phyloP scores from a whole-genome alignment of 371 early-diverging fungal genomes.

The Syncephalastrum contaminatum region DNA sequence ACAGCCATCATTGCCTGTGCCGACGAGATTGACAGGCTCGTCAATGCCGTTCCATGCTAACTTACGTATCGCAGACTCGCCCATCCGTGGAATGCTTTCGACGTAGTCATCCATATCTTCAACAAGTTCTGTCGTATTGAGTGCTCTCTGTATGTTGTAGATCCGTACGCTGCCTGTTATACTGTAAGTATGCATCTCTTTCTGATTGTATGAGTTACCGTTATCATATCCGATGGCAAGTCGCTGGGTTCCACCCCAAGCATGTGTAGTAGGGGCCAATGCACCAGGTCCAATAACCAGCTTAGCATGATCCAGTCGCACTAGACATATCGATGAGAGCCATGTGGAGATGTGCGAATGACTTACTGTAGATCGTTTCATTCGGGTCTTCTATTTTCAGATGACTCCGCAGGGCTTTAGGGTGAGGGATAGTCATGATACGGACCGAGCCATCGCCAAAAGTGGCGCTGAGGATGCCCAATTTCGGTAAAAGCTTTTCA shows the following conservation, averaged over 20 bases:
- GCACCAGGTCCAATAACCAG: slow-evolving; percentile 12
- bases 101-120: slow-evolving; percentile 1
- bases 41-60: slow-evolving; percentile 16
- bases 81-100: background rate
- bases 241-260: slow-evolving; percentile 25
- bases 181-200: background rate
- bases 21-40: slow-evolving; percentile 13
- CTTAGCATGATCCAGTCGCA: slow-evolving; percentile 19
- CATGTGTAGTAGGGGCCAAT: slow-evolving; percentile 10
- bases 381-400: slow-evolving; percentile 3
- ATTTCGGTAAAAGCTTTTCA: slow-evolving; percentile 19
- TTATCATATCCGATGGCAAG: slow-evolving; percentile 28
- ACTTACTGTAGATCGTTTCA: slow-evolving; percentile 30
- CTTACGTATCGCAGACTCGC: slow-evolving; percentile 15
- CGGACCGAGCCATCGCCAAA: slow-evolving; percentile 59
- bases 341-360: background rate
- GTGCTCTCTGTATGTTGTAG: slow-evolving; percentile 24
- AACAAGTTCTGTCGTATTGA: slow-evolving; percentile 1
- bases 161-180: slow-evolving; percentile 19
- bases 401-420: slow-evolving; percentile 26
- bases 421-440: slow-evolving; percentile 60
- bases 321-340: slow-evolving; percentile 9
- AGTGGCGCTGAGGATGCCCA: slow-evolving; percentile 58
- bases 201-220: too few species aligned
- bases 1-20: slow-evolving; percentile 13